phyloP scores from a whole-genome alignment of 2,329 filamentous ascomycete genomes.

The Alternaria ventricosa region DNA sequence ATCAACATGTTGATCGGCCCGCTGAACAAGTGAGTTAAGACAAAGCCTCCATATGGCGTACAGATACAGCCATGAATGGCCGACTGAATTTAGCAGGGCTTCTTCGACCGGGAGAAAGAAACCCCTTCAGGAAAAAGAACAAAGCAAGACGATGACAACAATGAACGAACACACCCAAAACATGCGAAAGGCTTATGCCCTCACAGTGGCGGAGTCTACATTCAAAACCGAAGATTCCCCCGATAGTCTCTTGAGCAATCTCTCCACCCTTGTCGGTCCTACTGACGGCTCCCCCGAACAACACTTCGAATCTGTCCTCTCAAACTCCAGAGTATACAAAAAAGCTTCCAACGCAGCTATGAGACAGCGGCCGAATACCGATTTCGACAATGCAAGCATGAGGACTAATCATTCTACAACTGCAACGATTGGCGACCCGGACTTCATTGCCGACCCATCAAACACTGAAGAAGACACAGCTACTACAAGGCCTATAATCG shows the following conservation, averaged over 20 bases:
- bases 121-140: neutral
- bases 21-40: neutral
- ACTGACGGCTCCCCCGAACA: neutral
- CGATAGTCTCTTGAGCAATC: neutral
- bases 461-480: neutral
- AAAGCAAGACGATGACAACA: constrained; percentile 6
- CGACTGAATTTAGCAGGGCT: neutral
- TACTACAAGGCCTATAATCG: neutral
- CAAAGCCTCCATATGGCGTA: neutral
- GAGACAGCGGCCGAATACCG: too few species aligned
- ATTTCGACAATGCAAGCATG: neutral
- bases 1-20: neutral
- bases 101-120: constrained; percentile 6
- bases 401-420: neutral
- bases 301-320: neutral
- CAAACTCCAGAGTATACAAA: neutral
- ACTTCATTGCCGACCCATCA: neutral
- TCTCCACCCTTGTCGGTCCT: neutral
- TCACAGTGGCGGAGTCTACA: constrained; percentile 21
- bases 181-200: constrained; percentile 10
- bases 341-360: neutral
- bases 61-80: neutral
- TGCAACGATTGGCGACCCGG: neutral
- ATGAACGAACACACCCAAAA: constrained; percentile 10
- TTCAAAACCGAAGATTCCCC: constrained; percentile 3